These are phyloP conservation scores for Blastobotrys buckinghamii DNA, from an alignment of 1,139 yeast genomes.

Conservation along the genomic window DNA sequence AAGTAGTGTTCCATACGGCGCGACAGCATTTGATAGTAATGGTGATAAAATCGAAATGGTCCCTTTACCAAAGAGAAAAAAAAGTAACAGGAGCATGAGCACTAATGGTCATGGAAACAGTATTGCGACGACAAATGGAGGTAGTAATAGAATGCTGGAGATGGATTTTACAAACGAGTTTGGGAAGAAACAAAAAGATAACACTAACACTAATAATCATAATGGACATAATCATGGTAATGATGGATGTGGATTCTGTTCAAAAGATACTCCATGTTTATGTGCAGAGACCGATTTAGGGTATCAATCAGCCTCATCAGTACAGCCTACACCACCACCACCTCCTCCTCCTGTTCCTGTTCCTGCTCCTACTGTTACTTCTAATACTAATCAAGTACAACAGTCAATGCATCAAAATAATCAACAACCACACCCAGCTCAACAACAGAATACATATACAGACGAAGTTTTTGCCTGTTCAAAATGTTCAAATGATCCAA, in stretches of 20 bases:
- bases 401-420: not conserved
- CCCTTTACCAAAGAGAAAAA: slow-evolving; percentile 19
- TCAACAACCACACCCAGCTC: not conserved
- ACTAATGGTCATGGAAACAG: too few relatives aligned
- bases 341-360: too few relatives aligned
- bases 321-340: not conserved
- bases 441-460: not conserved
- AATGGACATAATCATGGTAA: not conserved
- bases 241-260: slow-evolving; percentile 73
- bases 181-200: too few relatives aligned
- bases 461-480: slow-evolving; percentile 40
- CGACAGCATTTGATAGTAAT: too few relatives aligned
- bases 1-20: too few relatives aligned
- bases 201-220: not conserved
- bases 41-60: slow-evolving; percentile 22
- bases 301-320: not conserved
- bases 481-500: slow-evolving; percentile 72
- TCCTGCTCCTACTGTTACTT: too few relatives aligned
- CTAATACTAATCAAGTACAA: slow-evolving; percentile 1
- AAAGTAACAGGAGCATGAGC: slow-evolving; percentile 5
- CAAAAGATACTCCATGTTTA: slow-evolving; percentile 79
- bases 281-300: slow-evolving; percentile 63
- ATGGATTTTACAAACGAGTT: not conserved
- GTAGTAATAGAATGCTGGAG: not conserved
- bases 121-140: too few relatives aligned